These are phyloP conservation scores for Withania somnifera DNA, from an alignment of 305 asterid genomes.

Conservation along the genomic window DNA sequence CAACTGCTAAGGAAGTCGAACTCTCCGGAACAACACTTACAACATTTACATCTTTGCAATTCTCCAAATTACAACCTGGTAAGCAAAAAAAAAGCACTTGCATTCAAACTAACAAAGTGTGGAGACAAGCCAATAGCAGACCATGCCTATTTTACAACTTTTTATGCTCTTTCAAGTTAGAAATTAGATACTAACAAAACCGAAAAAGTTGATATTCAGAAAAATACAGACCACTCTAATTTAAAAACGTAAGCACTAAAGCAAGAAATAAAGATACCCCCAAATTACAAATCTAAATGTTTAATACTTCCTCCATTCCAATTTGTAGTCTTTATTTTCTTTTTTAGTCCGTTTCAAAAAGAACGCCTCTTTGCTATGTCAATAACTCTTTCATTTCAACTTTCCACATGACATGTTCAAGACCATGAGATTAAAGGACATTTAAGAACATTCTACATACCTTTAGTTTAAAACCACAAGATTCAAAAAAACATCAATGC, in stretches of 20 bases:
- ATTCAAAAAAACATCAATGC: background rate
- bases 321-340: too few species aligned
- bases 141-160: background rate
- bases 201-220: background rate
- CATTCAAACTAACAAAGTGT: background rate
- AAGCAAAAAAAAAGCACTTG: background rate
- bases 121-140: background rate
- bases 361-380: too few species aligned
- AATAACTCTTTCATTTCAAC: too few species aligned
- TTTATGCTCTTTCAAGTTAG: background rate
- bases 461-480: too few species aligned
- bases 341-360: too few species aligned
- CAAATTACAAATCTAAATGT: background rate
- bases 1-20: constrained; percentile 9
- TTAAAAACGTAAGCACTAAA: background rate
- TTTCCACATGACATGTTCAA: too few species aligned
- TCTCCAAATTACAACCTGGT: constrained; percentile 20
- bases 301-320: too few species aligned
- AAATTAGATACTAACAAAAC: background rate
- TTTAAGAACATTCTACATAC: too few species aligned
- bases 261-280: background rate
- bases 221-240: background rate
- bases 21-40: constrained; percentile 23
- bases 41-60: constrained; percentile 30
- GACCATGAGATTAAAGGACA: too few species aligned